phyloP scores from a whole-genome alignment of 495 filamentous ascomycete genomes.

The Tuber melanosporum region DNA sequence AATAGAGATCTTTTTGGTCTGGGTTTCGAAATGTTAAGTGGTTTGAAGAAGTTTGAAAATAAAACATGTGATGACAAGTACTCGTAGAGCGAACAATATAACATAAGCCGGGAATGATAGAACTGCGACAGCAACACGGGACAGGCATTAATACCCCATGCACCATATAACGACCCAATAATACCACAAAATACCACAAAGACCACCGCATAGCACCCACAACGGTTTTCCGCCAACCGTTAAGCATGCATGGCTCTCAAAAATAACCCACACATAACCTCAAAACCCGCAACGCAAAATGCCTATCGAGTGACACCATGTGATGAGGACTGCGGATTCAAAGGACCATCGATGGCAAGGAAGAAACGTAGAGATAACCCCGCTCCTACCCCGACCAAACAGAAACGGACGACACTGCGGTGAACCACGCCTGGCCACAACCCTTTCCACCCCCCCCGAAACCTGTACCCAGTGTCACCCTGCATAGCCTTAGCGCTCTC shows the following conservation, averaged over 20 bases:
- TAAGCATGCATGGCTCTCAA: background rate
- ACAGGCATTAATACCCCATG: background rate
- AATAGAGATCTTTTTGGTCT: background rate
- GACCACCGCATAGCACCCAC: background rate
- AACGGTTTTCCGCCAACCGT: background rate
- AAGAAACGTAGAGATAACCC: background rate
- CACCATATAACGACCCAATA: background rate
- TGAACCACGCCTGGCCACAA: background rate
- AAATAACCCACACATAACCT: background rate
- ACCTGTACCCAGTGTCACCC: background rate
- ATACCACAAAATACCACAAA: background rate
- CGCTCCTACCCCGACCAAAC: background rate
- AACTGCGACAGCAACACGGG: background rate
- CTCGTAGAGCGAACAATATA: background rate
- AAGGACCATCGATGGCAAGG: background rate
- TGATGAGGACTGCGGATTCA: background rate
- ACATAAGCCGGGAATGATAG: background rate
- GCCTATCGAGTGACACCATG: background rate
- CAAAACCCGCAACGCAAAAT: background rate
- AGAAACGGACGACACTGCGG: background rate
- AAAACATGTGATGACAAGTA: background rate
- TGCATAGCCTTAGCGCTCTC: background rate
- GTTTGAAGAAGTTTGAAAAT: background rate
- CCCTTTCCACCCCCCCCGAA: background rate
- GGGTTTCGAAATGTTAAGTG: background rate